Conservation (phyloP, 441 rosid genomes). For the Corymbia citriodora region DNA sequence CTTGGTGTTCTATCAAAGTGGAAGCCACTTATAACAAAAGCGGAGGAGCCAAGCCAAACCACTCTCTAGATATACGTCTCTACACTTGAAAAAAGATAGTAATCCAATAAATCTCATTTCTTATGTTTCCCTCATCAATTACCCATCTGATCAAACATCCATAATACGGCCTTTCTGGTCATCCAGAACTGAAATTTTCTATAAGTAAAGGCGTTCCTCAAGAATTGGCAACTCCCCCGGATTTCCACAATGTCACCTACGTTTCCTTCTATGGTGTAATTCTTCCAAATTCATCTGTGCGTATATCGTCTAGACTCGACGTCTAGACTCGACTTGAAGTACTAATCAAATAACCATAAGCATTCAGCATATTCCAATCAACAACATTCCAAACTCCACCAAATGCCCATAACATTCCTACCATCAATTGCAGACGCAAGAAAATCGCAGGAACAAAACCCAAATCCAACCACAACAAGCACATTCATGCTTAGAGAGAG, state of each 20-base stretch:
- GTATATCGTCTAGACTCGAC: neutral
- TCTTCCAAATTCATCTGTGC: neutral
- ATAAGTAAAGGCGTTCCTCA: rapidly evolving
- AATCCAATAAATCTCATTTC: neutral
- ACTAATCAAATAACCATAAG: neutral
- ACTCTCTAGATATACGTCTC: neutral
- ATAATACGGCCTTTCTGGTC: neutral
- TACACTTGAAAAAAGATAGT: neutral
- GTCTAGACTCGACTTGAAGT: neutral
- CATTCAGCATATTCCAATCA: neutral
- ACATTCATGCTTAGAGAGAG: neutral
- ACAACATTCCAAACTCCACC: neutral
- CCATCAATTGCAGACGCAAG: neutral
- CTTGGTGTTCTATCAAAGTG: neutral
- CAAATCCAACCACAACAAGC: neutral
- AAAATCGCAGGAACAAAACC: neutral
- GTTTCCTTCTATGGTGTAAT: neutral
- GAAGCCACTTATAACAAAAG: neutral
- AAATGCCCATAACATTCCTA: neutral
- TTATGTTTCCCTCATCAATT: neutral
- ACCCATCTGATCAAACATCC: neutral
- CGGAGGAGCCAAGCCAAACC: neutral
- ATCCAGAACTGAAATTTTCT: neutral
- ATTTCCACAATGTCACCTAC: neutral
- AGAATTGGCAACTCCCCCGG: neutral